Evolutionary conservation across 306 rosid species (phyloP).

Genomic region (Styphnolobium japonicum): DNA sequence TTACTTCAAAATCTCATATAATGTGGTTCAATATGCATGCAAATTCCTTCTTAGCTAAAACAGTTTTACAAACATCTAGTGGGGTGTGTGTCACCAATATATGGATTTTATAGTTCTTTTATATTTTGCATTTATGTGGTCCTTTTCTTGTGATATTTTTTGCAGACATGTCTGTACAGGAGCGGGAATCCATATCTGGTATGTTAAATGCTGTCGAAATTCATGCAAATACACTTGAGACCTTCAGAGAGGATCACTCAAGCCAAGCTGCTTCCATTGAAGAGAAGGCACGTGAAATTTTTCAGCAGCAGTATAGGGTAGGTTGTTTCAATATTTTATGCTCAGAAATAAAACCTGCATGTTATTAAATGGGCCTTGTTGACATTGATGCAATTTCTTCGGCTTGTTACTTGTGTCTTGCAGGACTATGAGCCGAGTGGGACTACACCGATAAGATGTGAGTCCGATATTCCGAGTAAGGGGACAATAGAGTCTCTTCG

Average conservation of each 20-base stretch:
- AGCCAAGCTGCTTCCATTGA: conserved; percentile 49
- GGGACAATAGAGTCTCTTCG: conserved; percentile 83
- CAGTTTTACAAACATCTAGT: not conserved
- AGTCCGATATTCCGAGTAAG: conserved; percentile 70
- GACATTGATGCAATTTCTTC: not conserved
- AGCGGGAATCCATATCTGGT: conserved; percentile 44
- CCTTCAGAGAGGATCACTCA: conserved; percentile 53
- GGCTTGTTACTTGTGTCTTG: conserved; percentile 37
- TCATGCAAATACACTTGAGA: conserved; percentile 48
- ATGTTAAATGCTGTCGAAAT: conserved; percentile 45
- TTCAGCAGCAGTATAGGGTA: conserved; percentile 53
- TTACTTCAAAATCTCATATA: not conserved
- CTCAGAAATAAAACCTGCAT: not conserved
- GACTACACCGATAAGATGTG: conserved; percentile 60
- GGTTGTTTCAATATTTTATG: not conserved
- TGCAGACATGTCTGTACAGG: conserved; percentile 46
- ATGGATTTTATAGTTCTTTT: not conserved
- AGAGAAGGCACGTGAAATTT: conserved; percentile 52
- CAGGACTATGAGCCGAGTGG: conserved; percentile 95
- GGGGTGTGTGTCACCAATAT: not conserved
- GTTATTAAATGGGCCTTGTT: not conserved
- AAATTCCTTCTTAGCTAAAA: not conserved
- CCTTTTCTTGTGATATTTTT: not conserved
- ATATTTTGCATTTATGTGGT: not conserved
- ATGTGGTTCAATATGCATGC: not conserved